Conservation (phyloP, 768 basidiomycete species). For the Mycena venus region DNA sequence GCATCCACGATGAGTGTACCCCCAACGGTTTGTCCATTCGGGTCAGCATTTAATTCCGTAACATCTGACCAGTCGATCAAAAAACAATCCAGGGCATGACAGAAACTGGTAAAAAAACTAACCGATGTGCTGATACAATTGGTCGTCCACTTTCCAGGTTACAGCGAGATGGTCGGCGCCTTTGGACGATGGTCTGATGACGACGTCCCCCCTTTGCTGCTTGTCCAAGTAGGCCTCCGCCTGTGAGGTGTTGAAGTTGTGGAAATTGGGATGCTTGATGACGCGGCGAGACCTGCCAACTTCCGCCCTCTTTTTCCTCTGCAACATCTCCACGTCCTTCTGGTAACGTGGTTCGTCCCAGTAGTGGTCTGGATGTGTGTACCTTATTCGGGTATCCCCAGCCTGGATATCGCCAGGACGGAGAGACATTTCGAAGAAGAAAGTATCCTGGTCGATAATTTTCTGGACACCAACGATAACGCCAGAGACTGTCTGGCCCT, state of each 20-base stretch:
- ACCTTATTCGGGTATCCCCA: slow-evolving; percentile 75
- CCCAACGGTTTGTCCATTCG: slow-evolving; percentile 73
- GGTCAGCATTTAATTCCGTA: slow-evolving; percentile 83
- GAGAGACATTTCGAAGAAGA: slow-evolving; percentile 82
- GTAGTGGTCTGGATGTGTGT: slow-evolving; percentile 67
- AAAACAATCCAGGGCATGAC: slow-evolving; percentile 12
- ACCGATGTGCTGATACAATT: slow-evolving; percentile 97
- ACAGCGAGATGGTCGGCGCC: slow-evolving; percentile 94
- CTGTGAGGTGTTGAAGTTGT: slow-evolving; percentile 91
- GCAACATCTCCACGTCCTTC: slow-evolving; percentile 79
- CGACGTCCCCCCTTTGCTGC: slow-evolving; percentile 95
- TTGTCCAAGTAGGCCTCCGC: slow-evolving; percentile 92
- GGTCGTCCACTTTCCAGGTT: slow-evolving; percentile 99
- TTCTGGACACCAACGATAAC: slow-evolving; percentile 83
- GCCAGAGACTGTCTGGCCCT: slow-evolving; percentile 85
- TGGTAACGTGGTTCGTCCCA: slow-evolving; percentile 79
- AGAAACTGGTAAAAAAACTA: slow-evolving; percentile 43
- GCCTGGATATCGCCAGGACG: slow-evolving; percentile 70
- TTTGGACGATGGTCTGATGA: slow-evolving; percentile 96
- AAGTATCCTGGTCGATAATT: slow-evolving; percentile 68
- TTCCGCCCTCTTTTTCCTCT: slow-evolving; percentile 88
- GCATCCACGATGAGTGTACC: slow-evolving; percentile 80
- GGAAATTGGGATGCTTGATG: slow-evolving; percentile 98
- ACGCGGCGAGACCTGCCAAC: slow-evolving; percentile 84
- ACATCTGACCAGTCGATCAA: slow-evolving; percentile 67